These are phyloP conservation scores for Corylus heterophylla DNA, from an alignment of 306 rosid genomes.

Conservation along the genomic window DNA sequence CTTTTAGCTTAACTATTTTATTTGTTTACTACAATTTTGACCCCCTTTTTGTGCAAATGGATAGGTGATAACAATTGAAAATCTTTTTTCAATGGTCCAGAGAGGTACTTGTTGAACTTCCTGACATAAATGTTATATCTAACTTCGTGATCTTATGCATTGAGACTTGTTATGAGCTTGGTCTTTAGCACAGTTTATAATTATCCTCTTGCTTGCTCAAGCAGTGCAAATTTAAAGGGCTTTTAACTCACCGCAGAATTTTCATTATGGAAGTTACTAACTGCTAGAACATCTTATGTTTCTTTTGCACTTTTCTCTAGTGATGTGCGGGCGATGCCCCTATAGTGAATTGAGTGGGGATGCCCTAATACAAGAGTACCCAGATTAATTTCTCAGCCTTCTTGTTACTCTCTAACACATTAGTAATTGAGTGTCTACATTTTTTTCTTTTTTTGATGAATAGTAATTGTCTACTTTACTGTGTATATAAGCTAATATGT, in stretches of 20 bases:
- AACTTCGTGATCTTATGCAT: constrained; percentile 19
- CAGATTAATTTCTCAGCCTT: background rate
- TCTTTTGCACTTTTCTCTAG: background rate
- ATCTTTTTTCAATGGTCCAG: constrained; percentile 54
- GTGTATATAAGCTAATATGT: background rate
- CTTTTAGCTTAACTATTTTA: background rate
- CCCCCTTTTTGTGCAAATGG: constrained; percentile 19
- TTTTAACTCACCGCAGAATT: background rate
- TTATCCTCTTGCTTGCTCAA: background rate
- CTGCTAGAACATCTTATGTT: constrained; percentile 10
- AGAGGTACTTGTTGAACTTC: constrained; percentile 52
- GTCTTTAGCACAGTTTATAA: background rate
- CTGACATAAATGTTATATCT: constrained; percentile 16
- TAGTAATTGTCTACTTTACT: background rate
- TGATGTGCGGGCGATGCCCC: background rate
- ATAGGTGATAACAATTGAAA: constrained; percentile 93
- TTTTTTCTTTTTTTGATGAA: too few relatives aligned
- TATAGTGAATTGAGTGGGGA: background rate
- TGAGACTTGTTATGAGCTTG: constrained; percentile 18
- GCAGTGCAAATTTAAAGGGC: background rate
- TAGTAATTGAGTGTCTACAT: background rate
- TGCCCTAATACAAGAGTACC: background rate
- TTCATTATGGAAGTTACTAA: background rate
- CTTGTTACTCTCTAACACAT: background rate
- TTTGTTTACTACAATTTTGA: background rate